A percentile compares a stretch with the other conserved stretches of the same genome.
Conservation (phyloP, 2,329 filamentous ascomycete species). For the Purpureocillium lavendulum region DNA sequence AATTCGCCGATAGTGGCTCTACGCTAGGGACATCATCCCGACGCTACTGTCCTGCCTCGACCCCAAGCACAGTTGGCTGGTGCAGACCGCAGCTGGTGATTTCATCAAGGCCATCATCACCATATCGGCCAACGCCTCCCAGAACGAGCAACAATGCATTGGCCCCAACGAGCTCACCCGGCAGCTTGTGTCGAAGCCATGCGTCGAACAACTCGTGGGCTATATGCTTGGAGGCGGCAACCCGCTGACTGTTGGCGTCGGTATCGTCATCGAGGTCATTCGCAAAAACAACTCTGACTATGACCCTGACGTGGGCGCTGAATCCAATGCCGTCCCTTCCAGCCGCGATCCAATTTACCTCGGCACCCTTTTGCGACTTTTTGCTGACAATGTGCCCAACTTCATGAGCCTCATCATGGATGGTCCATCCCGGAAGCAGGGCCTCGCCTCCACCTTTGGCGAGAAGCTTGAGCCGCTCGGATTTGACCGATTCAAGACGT, state of each 20-base stretch:
- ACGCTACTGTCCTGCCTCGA: constrained; percentile 79
- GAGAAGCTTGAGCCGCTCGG: constrained; percentile 86
- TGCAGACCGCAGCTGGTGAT: constrained; percentile 92
- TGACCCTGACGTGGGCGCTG: constrained; percentile 81
- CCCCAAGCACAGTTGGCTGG: constrained; percentile 76
- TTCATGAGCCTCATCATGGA: constrained; percentile 90
- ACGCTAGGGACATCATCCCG: constrained; percentile 80
- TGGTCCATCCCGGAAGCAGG: constrained; percentile 62
- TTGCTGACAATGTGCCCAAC: constrained; percentile 83
- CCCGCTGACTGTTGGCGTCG: constrained; percentile 88
- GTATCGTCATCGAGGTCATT: constrained; percentile 97
- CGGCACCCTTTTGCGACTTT: constrained; percentile 78
- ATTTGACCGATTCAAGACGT: constrained; percentile 98
- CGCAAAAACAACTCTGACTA: constrained; percentile 99
- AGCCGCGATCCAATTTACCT: constrained; percentile 92
- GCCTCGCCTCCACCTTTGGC: constrained; percentile 81
- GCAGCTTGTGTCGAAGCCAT: constrained; percentile 81
- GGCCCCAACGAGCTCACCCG: constrained; percentile 94
- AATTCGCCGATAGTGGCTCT: constrained; percentile 63
- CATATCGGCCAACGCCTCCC: constrained; percentile 94
- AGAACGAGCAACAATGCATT: constrained; percentile 98
- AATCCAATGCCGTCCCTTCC: constrained; percentile 70
- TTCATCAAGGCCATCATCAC: constrained; percentile 99
- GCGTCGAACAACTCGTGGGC: constrained; percentile 73
- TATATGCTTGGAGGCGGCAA: constrained; percentile 95